These are phyloP conservation scores for Arthrinium puccinioides DNA, from an alignment of 2,329 filamentous ascomycete species.

Conservation along the genomic window DNA sequence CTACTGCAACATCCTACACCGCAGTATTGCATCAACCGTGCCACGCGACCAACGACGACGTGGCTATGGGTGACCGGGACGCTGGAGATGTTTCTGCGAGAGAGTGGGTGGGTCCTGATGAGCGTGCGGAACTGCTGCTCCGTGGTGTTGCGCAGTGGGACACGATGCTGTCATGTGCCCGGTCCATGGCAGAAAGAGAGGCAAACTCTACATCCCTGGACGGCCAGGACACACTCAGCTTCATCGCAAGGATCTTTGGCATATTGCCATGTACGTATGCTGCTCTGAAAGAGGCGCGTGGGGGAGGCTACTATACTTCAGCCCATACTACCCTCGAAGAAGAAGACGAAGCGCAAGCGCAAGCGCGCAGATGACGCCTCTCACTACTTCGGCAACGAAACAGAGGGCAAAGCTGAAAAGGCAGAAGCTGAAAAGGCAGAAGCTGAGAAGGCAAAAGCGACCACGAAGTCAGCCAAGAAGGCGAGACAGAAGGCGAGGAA, in stretches of 20 bases:
- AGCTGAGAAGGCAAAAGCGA: not conserved
- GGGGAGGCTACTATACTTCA: too few species aligned
- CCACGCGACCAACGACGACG: too few species aligned
- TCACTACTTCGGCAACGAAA: not conserved
- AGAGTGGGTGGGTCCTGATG: not conserved
- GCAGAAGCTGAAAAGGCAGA: too few species aligned
- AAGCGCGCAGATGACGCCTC: not conserved
- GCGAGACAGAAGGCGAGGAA: not conserved
- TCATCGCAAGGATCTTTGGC: constrained; percentile 11
- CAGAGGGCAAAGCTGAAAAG: not conserved
- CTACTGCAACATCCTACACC: too few species aligned
- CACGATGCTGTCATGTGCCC: constrained; percentile 23
- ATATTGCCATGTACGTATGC: too few species aligned
- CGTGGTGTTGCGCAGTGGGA: constrained; percentile 26
- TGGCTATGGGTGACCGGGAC: too few species aligned
- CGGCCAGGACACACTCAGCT: constrained; percentile 18
- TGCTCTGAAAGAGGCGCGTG: too few species aligned
- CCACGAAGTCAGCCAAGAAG: constrained; percentile 5
- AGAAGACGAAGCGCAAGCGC: constrained; percentile 1
- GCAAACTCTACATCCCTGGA: constrained; percentile 12
- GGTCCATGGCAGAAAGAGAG: constrained; percentile 15
- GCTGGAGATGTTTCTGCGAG: too few species aligned
- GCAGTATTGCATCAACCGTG: too few species aligned
- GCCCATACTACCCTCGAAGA: too few species aligned
- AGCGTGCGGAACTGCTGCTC: constrained; percentile 10